These are phyloP conservation scores for Xylariaceae sp. DNA, from an alignment of 2,329 filamentous ascomycete genomes.

Conservation along the genomic window DNA sequence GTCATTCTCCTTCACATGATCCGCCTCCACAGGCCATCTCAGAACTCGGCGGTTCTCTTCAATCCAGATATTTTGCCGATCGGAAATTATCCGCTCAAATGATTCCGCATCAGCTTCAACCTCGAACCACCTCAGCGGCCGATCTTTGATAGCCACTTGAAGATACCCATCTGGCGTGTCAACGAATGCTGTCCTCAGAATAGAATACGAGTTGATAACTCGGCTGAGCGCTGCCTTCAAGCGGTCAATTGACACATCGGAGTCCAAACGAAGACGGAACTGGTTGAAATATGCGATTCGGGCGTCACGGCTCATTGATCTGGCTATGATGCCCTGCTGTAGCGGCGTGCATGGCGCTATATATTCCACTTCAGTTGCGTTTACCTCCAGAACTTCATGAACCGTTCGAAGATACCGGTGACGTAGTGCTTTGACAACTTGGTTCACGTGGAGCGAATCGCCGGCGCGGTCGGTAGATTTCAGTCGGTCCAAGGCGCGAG, in stretches of 20 bases:
- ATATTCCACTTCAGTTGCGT: conserved; percentile 55
- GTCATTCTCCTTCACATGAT: conserved; percentile 33
- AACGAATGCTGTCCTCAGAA: conserved; percentile 69
- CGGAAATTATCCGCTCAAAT: conserved; percentile 32
- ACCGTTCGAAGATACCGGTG: conserved; percentile 54
- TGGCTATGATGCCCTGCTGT: conserved; percentile 79
- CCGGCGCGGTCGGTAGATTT: conserved; percentile 13
- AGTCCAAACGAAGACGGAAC: conserved; percentile 56
- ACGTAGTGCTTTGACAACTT: conserved; percentile 57
- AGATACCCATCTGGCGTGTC: conserved; percentile 69
- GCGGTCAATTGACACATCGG: conserved; percentile 38
- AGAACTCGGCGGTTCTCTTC: conserved; percentile 45
- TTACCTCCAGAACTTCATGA: conserved; percentile 47
- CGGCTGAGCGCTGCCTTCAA: conserved; percentile 54
- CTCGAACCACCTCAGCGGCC: conserved; percentile 41
- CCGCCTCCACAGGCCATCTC: conserved; percentile 46
- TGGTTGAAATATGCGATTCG: conserved; percentile 67
- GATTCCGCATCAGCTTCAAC: conserved; percentile 27
- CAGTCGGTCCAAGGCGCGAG: conserved; percentile 31
- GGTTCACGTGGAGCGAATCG: conserved; percentile 45
- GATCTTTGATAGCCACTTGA: conserved; percentile 58
- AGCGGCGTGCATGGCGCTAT: conserved; percentile 79
- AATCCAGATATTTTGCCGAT: conserved; percentile 48
- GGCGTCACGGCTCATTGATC: conserved; percentile 51
- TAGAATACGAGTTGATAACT: conserved; percentile 48